Percentiles rank a stretch among this genome's conserved stretches.
phyloP scores from a whole-genome alignment of 2,329 filamentous ascomycete genomes.

The Trichoderma atroviride region DNA sequence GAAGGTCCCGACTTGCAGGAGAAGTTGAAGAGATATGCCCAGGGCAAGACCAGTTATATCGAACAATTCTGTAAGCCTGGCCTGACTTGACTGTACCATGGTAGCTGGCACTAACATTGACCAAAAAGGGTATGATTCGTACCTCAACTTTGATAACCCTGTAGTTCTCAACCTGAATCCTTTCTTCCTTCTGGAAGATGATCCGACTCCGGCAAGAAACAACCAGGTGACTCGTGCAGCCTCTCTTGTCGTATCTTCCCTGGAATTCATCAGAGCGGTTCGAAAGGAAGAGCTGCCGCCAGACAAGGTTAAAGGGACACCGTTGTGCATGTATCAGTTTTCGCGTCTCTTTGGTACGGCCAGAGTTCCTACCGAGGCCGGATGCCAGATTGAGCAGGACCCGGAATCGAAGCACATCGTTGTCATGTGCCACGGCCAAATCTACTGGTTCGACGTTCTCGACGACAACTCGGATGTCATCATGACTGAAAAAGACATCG shows the following conservation, averaged over 20 bases:
- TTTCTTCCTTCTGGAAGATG: constrained; percentile 96
- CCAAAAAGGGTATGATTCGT: constrained; percentile 89
- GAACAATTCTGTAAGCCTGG: constrained; percentile 88
- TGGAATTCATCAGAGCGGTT: constrained; percentile 91
- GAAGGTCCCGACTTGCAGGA: constrained; percentile 88
- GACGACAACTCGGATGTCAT: constrained; percentile 94
- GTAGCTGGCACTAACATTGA: constrained; percentile 25
- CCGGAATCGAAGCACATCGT: constrained; percentile 91
- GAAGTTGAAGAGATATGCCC: constrained; percentile 86
- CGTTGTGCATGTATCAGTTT: constrained; percentile 98
- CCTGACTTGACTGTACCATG: neutral
- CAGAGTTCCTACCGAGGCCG: constrained; percentile 88
- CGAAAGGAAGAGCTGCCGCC: constrained; percentile 90
- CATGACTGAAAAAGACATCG: constrained; percentile 94
- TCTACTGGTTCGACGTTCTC: constrained; percentile 98
- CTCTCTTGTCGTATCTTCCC: constrained; percentile 84
- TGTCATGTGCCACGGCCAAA: constrained; percentile 90
- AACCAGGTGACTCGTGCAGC: constrained; percentile 95
- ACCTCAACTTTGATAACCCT: constrained; percentile 95
- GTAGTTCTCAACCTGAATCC: constrained; percentile 97
- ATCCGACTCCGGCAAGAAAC: constrained; percentile 92
- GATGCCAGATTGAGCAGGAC: constrained; percentile 94
- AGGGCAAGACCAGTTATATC: constrained; percentile 91
- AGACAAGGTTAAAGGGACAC: constrained; percentile 79
- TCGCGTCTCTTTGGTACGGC: constrained; percentile 93